Evolutionary conservation across 2,329 filamentous ascomycete genomes (phyloP).

Genomic region (Akanthomyces uredinophilus): DNA sequence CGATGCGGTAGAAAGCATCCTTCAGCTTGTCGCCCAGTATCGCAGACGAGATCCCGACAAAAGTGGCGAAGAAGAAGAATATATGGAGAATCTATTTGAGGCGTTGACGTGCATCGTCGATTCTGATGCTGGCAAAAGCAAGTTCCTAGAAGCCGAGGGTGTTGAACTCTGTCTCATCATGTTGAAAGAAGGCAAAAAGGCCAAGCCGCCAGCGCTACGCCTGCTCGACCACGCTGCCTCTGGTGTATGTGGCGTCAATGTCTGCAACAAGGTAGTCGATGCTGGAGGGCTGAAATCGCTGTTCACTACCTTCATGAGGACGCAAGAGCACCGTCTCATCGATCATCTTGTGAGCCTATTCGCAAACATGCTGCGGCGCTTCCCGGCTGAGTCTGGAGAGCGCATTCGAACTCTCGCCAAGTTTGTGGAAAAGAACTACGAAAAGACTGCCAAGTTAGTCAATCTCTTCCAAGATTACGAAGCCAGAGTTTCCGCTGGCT

Average conservation of each 20-base stretch:
- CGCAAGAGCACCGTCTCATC: conserved; percentile 59
- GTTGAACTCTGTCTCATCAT: conserved; percentile 89
- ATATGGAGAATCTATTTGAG: conserved; percentile 90
- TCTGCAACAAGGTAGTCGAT: conserved; percentile 74
- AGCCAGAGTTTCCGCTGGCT: conserved; percentile 49
- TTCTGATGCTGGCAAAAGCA: conserved; percentile 66
- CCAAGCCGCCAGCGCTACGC: conserved; percentile 70
- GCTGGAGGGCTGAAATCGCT: conserved; percentile 77
- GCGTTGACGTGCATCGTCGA: conserved; percentile 76
- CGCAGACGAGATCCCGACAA: conserved; percentile 80
- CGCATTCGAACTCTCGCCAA: conserved; percentile 86
- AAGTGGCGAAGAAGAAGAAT: conserved; percentile 87
- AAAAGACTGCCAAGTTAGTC: conserved; percentile 71
- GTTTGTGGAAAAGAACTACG: conserved; percentile 92
- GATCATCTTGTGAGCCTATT: conserved; percentile 86
- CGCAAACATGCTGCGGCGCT: conserved; percentile 69
- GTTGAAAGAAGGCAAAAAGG: conserved; percentile 81
- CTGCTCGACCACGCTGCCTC: conserved; percentile 77
- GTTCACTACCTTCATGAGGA: conserved; percentile 87
- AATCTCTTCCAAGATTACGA: conserved; percentile 67
- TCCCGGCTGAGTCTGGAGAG: conserved; percentile 71
- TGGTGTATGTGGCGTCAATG: conserved; percentile 42
- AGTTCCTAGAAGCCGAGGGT: conserved; percentile 85
- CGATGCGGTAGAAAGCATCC: conserved; percentile 71
- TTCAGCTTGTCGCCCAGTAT: conserved; percentile 81